phyloP scores from a whole-genome alignment of 352 stramenopile genomes.

The Globisporangium heterothallicum region DNA sequence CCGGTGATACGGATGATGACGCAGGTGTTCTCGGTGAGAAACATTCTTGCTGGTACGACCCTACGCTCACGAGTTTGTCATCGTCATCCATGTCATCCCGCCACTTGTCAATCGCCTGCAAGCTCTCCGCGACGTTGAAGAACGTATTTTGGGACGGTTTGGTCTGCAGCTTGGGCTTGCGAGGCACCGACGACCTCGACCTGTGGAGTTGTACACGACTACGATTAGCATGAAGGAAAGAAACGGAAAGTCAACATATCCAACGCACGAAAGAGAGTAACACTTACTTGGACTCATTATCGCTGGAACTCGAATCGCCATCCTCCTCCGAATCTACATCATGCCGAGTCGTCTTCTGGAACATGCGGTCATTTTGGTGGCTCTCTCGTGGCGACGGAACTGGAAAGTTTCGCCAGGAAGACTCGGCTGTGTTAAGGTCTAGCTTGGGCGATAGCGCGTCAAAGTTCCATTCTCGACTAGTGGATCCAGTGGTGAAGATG shows the following conservation, averaged over 20 bases:
- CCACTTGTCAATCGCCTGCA: conserved; percentile 71
- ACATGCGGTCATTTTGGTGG: conserved; percentile 33
- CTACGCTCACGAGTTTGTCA: conserved; percentile 21
- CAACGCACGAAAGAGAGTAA: background rate
- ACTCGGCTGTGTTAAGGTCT: conserved; percentile 35
- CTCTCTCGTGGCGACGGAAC: conserved; percentile 25
- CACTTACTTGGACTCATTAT: conserved; percentile 56
- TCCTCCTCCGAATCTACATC: conserved; percentile 6
- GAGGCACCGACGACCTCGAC: background rate
- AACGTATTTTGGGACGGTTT: conserved; percentile 28
- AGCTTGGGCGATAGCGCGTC: conserved; percentile 49
- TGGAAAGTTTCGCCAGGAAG: conserved; percentile 20
- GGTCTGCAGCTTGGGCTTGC: conserved; percentile 11
- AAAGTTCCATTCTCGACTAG: conserved; percentile 50
- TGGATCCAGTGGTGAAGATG: conserved; percentile 31
- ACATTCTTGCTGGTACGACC: conserved; percentile 27
- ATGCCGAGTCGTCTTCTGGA: conserved; percentile 17
- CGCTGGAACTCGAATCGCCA: conserved; percentile 33
- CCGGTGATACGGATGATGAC: background rate
- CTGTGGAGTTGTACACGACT: background rate
- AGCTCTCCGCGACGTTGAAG: conserved; percentile 68
- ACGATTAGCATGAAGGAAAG: background rate
- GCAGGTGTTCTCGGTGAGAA: conserved; percentile 14
- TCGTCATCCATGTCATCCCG: conserved; percentile 61
- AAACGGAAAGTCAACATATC: conserved; percentile 6